Percentiles rank a stretch among this genome's conserved stretches.
Conservation (phyloP, 108 stramenopile genomes). For the Fragilariopsis cylindrus region DNA sequence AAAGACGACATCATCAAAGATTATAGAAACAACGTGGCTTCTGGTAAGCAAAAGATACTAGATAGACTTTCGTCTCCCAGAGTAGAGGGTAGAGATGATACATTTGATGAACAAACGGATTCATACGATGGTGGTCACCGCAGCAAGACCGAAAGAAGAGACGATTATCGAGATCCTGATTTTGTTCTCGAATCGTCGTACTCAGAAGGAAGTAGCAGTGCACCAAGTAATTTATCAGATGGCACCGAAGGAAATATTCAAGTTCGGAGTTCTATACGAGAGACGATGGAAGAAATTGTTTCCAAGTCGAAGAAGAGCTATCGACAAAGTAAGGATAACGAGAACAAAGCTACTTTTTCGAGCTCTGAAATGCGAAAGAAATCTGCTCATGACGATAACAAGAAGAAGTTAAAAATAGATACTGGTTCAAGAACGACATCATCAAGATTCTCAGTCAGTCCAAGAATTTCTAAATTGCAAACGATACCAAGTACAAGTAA, state of each 20-base stretch:
- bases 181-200: slow-evolving; percentile 1
- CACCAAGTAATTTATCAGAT: slow-evolving; percentile 1
- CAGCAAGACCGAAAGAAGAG: background rate
- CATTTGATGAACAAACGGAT: slow-evolving; percentile 4
- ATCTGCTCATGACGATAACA: too few species aligned
- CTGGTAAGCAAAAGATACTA: background rate
- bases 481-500: too few species aligned
- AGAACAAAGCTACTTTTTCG: background rate
- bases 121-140: background rate
- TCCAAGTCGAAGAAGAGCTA: slow-evolving; percentile 20
- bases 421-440: too few species aligned
- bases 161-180: slow-evolving; percentile 8
- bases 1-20: background rate
- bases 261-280: slow-evolving; percentile 36
- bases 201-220: background rate
- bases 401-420: too few species aligned
- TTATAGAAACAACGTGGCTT: background rate
- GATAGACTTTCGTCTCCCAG: background rate
- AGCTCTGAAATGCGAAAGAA: too few species aligned
- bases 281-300: slow-evolving; percentile 33
- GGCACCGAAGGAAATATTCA: slow-evolving; percentile 22
- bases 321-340: background rate
- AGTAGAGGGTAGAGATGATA: slow-evolving; percentile 6
- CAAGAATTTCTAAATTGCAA: too few species aligned
- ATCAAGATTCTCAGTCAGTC: too few species aligned